Percentiles rank a stretch among this genome's conserved stretches.
Evolutionary conservation across 2,329 filamentous ascomycete species (phyloP).

Genomic region (Chaetomium globosum): DNA sequence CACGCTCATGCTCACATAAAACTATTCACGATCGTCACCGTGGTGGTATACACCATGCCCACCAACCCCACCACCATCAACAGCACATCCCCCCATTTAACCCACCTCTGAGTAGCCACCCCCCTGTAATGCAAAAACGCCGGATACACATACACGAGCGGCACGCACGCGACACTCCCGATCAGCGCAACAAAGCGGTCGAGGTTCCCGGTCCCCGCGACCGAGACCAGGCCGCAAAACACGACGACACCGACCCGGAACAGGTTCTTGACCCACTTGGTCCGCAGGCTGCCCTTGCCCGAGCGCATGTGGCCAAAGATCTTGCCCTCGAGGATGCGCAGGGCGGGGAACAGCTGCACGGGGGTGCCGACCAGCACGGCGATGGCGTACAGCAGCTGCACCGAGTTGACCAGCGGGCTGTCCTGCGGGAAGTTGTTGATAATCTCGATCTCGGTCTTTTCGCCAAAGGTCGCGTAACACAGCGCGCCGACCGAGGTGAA

Average conservation of each 20-base stretch:
- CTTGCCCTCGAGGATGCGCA: slow-evolving; percentile 69
- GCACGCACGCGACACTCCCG: slow-evolving; percentile 73
- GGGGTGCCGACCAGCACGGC: slow-evolving; percentile 74
- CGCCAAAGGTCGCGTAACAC: slow-evolving; percentile 74
- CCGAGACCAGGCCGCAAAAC: slow-evolving; percentile 62
- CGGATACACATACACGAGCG: slow-evolving; percentile 76
- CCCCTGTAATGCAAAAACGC: slow-evolving; percentile 70
- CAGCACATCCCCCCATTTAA: slow-evolving; percentile 61
- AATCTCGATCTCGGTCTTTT: slow-evolving; percentile 69
- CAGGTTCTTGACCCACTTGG: slow-evolving; percentile 77
- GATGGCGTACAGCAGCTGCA: slow-evolving; percentile 73
- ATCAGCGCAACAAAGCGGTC: slow-evolving; percentile 77
- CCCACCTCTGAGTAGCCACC: slow-evolving; percentile 58
- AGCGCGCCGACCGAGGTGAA: slow-evolving; percentile 73
- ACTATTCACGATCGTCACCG: slow-evolving; percentile 57
- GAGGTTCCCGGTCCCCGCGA: slow-evolving; percentile 67
- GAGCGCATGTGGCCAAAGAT: slow-evolving; percentile 65
- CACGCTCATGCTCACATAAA: slow-evolving; percentile 37
- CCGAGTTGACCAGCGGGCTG: slow-evolving; percentile 71
- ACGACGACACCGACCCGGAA: slow-evolving; percentile 61
- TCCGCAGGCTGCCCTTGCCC: slow-evolving; percentile 64
- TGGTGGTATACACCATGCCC: slow-evolving; percentile 73
- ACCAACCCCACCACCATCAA: slow-evolving; percentile 65
- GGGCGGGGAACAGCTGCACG: slow-evolving; percentile 73
- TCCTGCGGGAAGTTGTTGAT: slow-evolving; percentile 75